Percentiles rank a stretch among this genome's conserved stretches.
These are phyloP conservation scores for Tubosaeta sp. DNA, from an alignment of 768 basidiomycete species.

Conservation along the genomic window DNA sequence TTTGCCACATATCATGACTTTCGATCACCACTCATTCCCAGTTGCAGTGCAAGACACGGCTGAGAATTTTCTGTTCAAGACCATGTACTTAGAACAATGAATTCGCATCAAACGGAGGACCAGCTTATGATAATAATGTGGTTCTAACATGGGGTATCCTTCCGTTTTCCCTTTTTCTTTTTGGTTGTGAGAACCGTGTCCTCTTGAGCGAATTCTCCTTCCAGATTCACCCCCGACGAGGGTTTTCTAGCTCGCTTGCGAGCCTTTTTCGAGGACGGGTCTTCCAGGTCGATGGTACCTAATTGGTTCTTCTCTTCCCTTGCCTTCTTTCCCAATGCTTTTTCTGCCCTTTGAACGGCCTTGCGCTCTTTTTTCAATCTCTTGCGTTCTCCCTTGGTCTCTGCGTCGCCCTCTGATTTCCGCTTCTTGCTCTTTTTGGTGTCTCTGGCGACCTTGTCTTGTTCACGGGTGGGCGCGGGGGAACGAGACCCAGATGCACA, in stretches of 20 bases:
- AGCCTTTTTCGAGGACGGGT: slow-evolving; percentile 1
- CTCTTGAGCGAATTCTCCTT: neutral
- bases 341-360: slow-evolving; percentile 10
- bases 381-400: slow-evolving; percentile 22
- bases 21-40: slow-evolving; percentile 6
- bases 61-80: slow-evolving; percentile 14
- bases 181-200: slow-evolving; percentile 1
- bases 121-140: slow-evolving; percentile 1
- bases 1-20: slow-evolving; percentile 3
- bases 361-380: slow-evolving; percentile 21
- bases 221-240: slow-evolving; percentile 8
- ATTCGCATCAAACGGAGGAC: slow-evolving; percentile 7
- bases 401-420: slow-evolving; percentile 2
- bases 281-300: neutral
- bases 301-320: neutral
- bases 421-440: slow-evolving; percentile 6
- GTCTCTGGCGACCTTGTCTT: neutral
- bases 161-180: slow-evolving; percentile 23
- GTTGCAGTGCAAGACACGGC: slow-evolving; percentile 5
- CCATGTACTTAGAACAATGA: slow-evolving; percentile 29
- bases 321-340: neutral
- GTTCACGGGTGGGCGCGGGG: neutral
- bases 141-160: slow-evolving; percentile 8
- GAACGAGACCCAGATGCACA: neutral
- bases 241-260: slow-evolving; percentile 7